Conservation (phyloP, 2,329 filamentous ascomycete species). For the Parastagonospora avenae region DNA sequence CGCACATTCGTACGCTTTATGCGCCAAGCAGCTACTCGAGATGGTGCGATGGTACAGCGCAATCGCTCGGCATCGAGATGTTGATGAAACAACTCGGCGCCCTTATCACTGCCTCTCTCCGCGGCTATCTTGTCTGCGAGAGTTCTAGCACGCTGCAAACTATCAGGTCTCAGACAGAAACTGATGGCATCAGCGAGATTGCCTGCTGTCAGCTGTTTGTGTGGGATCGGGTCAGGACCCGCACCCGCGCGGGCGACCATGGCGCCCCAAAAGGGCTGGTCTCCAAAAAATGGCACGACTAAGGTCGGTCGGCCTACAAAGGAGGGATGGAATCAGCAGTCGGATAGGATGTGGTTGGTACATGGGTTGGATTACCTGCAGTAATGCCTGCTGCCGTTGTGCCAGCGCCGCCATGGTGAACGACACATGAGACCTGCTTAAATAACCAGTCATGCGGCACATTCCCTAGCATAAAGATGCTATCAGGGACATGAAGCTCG, state of each 20-base stretch:
- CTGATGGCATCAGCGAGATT: constrained; percentile 54
- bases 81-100: constrained; percentile 30
- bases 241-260: constrained; percentile 58
- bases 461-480: constrained; percentile 72
- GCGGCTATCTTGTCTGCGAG: constrained; percentile 29
- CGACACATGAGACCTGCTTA: constrained; percentile 74
- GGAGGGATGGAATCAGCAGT: background rate
- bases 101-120: constrained; percentile 33
- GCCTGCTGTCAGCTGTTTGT: constrained; percentile 50
- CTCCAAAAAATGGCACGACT: constrained; percentile 63
- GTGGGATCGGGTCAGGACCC: constrained; percentile 57
- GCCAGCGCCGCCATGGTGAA: constrained; percentile 78
- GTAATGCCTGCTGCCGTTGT: constrained; percentile 61
- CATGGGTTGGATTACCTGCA: background rate
- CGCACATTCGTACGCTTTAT: constrained; percentile 26
- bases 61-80: constrained; percentile 30
- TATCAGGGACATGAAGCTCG: constrained; percentile 59
- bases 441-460: constrained; percentile 78
- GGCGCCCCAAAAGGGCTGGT: constrained; percentile 62
- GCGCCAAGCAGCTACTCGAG: constrained; percentile 28
- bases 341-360: constrained; percentile 38
- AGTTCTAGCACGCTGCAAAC: constrained; percentile 19
- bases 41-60: constrained; percentile 27
- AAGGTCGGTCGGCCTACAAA: constrained; percentile 51
- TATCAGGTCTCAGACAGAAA: constrained; percentile 50